A percentile compares a stretch with the other conserved stretches of the same genome.
Conservation (phyloP, 768 basidiomycete genomes). For the Lentinula lateritia region DNA sequence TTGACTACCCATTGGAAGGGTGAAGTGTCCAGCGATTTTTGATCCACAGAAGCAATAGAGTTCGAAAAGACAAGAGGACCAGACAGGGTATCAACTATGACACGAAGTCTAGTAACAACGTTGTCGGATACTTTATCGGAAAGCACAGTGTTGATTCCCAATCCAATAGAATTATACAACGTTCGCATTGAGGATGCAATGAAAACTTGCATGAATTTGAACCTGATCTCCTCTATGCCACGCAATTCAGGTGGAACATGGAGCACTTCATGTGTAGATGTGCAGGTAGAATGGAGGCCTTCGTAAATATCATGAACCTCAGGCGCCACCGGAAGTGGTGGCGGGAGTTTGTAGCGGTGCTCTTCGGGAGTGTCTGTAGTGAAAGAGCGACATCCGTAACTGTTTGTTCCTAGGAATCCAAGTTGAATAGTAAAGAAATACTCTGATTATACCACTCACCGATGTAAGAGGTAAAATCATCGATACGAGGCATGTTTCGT, state of each 20-base stretch:
- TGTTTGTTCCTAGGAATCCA: too few relatives aligned
- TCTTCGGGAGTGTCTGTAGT: background rate
- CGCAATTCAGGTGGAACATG: background rate
- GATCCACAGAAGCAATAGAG: background rate
- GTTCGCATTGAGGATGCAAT: background rate
- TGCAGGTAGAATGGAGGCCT: background rate
- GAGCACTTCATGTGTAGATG: background rate
- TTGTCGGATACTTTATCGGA: background rate
- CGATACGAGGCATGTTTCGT: conserved; percentile 4
- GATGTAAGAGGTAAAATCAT: conserved; percentile 20
- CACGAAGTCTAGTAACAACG: background rate
- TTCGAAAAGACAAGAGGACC: background rate
- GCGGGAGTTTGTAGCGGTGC: background rate
- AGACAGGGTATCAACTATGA: background rate
- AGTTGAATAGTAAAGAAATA: too few relatives aligned
- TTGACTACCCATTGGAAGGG: background rate
- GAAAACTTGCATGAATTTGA: background rate
- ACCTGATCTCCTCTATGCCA: background rate
- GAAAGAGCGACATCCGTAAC: too few relatives aligned
- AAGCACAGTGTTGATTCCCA: background rate
- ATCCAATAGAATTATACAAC: background rate
- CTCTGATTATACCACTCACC: conserved; percentile 7
- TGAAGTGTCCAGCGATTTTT: background rate
- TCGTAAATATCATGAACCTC: background rate
- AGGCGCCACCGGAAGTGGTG: background rate